Evolutionary conservation across 1,139 yeast genomes (phyloP).

Genomic region (Yamadazyma triangularis): DNA sequence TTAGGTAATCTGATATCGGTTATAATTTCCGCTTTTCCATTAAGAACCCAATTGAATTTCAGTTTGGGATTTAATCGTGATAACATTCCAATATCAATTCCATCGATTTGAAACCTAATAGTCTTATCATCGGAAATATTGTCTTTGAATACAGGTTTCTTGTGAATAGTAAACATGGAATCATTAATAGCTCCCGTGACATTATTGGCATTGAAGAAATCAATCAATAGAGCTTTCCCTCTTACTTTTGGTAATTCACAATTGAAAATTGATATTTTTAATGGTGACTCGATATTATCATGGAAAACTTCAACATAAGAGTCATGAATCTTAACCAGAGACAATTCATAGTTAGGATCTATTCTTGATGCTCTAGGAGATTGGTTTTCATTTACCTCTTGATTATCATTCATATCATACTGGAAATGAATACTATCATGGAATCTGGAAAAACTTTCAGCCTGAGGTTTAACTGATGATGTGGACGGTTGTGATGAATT

Average conservation of each 20-base stretch:
- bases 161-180: conserved; percentile 70
- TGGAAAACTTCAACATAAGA: conserved; percentile 43
- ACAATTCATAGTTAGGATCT: conserved; percentile 45
- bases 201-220: conserved; percentile 63
- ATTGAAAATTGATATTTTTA: conserved; percentile 55
- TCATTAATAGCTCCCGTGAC: conserved; percentile 72
- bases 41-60: conserved; percentile 65
- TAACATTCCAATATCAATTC: conserved; percentile 50
- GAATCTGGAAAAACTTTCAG: conserved; percentile 14
- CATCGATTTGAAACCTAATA: conserved; percentile 61
- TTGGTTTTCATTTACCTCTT: conserved; percentile 8
- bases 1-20: conserved; percentile 70
- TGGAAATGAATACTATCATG: conserved; percentile 30
- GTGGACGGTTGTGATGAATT: not conserved
- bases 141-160: conserved; percentile 32
- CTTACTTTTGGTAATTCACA: conserved; percentile 61
- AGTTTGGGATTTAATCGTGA: conserved; percentile 31
- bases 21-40: conserved; percentile 63
- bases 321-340: conserved; percentile 50
- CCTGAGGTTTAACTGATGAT: conserved; percentile 5
- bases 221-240: conserved; percentile 54
- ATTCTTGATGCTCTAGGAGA: conserved; percentile 10
- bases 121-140: conserved; percentile 26
- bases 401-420: conserved; percentile 28
- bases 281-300: conserved; percentile 28